A percentile compares a stretch with the other conserved stretches of the same genome.
phyloP scores from a whole-genome alignment of 164 flowering plant genomes.

The Magnolia kwangsiensis region DNA sequence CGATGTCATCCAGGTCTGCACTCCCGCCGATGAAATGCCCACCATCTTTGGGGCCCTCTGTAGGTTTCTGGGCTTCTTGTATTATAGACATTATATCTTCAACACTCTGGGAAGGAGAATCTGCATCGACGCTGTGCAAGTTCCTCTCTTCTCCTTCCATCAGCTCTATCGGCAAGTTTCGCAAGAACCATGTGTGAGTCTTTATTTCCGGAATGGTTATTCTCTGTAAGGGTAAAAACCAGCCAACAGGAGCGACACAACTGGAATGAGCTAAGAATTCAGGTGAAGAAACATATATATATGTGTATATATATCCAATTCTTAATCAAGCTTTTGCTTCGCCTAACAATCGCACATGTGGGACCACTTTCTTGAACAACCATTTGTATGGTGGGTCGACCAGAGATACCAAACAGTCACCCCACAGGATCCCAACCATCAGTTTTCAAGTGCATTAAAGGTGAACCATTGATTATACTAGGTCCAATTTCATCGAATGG shows the following conservation, averaged over 20 bases:
- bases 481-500: too few relatives aligned
- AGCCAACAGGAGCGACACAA: background rate
- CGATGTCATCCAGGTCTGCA: conserved; percentile 75
- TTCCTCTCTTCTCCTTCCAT: conserved; percentile 42
- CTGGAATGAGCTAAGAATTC: background rate
- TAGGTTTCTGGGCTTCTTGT: conserved; percentile 64
- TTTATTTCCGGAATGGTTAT: conserved; percentile 70
- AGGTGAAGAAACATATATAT: background rate
- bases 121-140: conserved; percentile 24
- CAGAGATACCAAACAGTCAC: too few relatives aligned
- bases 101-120: conserved; percentile 43
- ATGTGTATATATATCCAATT: background rate
- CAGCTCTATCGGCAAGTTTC: conserved; percentile 65
- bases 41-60: conserved; percentile 32
- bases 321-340: too few relatives aligned
- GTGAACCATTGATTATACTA: too few relatives aligned
- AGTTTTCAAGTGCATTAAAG: too few relatives aligned
- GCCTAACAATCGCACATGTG: too few relatives aligned
- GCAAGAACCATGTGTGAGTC: conserved; percentile 73
- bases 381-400: too few relatives aligned
- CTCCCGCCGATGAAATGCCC: conserved; percentile 45
- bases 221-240: conserved; percentile 43
- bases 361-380: too few relatives aligned
- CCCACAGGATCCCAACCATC: too few relatives aligned
- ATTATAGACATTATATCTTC: conserved; percentile 65